Evolutionary conservation across 2,329 filamentous ascomycete genomes (phyloP), one percentile per base, ranked within the genome.

Genomic region (Epichloe hybrida): DNA sequence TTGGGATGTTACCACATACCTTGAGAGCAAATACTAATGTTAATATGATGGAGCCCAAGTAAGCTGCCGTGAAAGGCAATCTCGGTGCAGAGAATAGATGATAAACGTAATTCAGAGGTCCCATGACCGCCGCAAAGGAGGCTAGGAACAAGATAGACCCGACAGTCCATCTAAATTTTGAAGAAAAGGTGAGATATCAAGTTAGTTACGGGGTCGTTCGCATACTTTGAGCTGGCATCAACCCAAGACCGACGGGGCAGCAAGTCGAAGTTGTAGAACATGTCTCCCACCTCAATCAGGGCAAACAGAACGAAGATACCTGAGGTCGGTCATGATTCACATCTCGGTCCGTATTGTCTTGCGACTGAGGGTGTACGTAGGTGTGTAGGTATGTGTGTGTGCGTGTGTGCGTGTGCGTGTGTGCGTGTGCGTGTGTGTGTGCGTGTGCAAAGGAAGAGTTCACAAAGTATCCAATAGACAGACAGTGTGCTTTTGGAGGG

Each of bases 81-180:
- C 93, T 81, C 60, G 88, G 77, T 50, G 84, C 80, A 51, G 91
- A 97, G 51, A 89, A 71, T 56, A 97, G 78, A 70, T 98, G 93
- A 61, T 83, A 82, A 54, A 83, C 67, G 67, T 97, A 98, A 59
- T 81, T 76, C 70, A 83, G 75, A 37, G 88, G 90, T 50, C 93
- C 93, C 87, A 96, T 95, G 71, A 97, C 79, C 58, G 91, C 88
- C 27, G 88, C 89, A 78, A 93, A 98, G 59, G 90, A 95, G 59
- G 81, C 79, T 61, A 97, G 77, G 73, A 97, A 97, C 57, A 98
- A 77, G 46, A 86, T 64, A 46, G 91, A 96, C 50, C 90, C 93
- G 66, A 96, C 82, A 47, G 91, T 88, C 93, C 93, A 98, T 74
- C 93, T 50, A 12, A 5, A 13, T 20, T 45, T 49, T 97, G 8